phyloP scores from a whole-genome alignment of 257 asterid genomes.

The Capsicum chinense region DNA sequence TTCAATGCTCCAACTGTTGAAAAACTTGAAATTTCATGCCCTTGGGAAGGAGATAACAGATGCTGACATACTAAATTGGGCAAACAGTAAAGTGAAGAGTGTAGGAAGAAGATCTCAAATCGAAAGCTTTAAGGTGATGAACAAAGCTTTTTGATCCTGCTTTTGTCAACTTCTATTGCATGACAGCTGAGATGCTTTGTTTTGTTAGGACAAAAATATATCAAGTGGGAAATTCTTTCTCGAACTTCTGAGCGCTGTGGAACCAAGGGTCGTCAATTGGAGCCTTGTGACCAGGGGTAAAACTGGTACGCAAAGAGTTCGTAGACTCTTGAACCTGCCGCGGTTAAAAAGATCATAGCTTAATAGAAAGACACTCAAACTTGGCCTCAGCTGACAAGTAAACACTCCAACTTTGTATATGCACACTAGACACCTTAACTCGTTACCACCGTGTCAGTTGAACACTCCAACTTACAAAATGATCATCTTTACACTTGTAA shows the following conservation, averaged over 20 bases:
- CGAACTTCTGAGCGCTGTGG: slow-evolving; percentile 77
- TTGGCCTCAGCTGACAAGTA: not conserved
- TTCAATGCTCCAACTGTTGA: slow-evolving; percentile 80
- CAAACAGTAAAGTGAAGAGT: slow-evolving; percentile 64
- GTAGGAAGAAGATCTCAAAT: slow-evolving; percentile 62
- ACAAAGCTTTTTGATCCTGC: not conserved
- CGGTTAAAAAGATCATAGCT: not conserved
- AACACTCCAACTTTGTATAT: no score
- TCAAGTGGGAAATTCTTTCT: slow-evolving; percentile 80
- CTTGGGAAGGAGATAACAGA: slow-evolving; percentile 78
- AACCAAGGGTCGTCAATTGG: slow-evolving; percentile 92
- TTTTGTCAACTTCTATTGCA: not conserved
- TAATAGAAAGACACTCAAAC: not conserved
- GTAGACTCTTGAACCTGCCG: not conserved
- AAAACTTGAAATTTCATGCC: slow-evolving; percentile 67
- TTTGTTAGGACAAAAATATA: slow-evolving; percentile 64
- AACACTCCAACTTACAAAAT: not conserved
- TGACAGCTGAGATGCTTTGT: not conserved
- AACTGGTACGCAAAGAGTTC: slow-evolving; percentile 55
- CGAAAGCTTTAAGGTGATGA: slow-evolving; percentile 86
- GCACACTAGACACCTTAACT: no score
- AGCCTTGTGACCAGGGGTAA: slow-evolving; percentile 85
- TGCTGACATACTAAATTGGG: slow-evolving; percentile 71
- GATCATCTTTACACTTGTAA: no score
- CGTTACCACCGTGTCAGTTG: no score